A percentile compares a stretch with the other conserved stretches of the same genome.
Conservation (phyloP, 768 basidiomycete genomes). For the Amanita molliuscula region DNA sequence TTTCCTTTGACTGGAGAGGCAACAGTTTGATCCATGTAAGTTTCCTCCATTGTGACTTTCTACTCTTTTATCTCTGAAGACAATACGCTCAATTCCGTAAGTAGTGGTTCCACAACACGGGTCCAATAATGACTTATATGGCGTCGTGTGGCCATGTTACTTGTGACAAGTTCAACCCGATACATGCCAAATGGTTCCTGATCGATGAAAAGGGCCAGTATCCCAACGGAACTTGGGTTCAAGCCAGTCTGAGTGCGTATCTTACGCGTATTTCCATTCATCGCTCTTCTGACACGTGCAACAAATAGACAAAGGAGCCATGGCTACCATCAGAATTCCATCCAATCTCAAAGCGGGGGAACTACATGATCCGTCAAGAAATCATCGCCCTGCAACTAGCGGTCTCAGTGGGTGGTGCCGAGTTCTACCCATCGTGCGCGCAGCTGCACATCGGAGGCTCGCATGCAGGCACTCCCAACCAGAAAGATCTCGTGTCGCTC, state of each 20-base stretch:
- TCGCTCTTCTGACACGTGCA: not conserved
- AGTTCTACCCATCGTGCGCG: too few species aligned
- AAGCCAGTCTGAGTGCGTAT: not conserved
- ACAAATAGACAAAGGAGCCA: conserved; percentile 26
- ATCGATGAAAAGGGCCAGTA: conserved; percentile 28
- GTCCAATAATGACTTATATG: too few species aligned
- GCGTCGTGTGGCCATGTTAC: too few species aligned
- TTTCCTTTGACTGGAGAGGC: conserved; percentile 34
- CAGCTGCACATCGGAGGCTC: conserved; percentile 47
- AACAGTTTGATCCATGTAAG: conserved; percentile 14
- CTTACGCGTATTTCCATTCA: not conserved
- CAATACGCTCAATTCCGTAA: not conserved
- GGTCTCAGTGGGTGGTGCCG: too few species aligned
- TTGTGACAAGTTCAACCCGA: too few species aligned
- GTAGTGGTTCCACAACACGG: conserved; percentile 16
- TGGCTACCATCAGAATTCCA: conserved; percentile 34
- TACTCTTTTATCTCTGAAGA: conserved; percentile 3
- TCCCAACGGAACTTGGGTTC: conserved; percentile 13
- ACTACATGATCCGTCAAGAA: conserved; percentile 72
- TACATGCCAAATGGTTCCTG: too few species aligned
- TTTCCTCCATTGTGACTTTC: conserved; percentile 5
- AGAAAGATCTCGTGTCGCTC: conserved; percentile 45
- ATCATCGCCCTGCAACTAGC: conserved; percentile 72
- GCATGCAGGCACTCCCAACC: conserved; percentile 34
- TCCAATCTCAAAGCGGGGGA: conserved; percentile 49